Conservation (phyloP, 2,329 filamentous ascomycete genomes). For the Colletotrichum gigasporum region DNA sequence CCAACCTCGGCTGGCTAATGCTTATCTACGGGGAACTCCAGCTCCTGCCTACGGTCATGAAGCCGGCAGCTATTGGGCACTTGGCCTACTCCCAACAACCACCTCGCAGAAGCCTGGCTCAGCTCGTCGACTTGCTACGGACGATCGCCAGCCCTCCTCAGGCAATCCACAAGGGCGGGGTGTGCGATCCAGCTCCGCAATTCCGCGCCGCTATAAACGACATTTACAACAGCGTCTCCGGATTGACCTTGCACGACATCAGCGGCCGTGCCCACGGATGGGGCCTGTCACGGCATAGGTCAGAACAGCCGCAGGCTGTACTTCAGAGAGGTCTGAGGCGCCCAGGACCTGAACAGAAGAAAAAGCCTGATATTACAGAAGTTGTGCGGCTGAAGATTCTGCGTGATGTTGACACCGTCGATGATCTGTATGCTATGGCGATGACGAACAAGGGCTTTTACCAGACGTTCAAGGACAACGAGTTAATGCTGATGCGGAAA, state of each 20-base stretch:
- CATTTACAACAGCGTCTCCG: slow-evolving; percentile 60
- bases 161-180: slow-evolving; percentile 48
- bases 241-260: slow-evolving; percentile 59
- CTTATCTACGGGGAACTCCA: slow-evolving; percentile 58
- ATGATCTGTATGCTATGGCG: slow-evolving; percentile 54
- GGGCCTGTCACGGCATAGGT: slow-evolving; percentile 54
- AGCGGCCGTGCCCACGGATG: slow-evolving; percentile 59
- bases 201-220: slow-evolving; percentile 59
- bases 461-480: slow-evolving; percentile 54
- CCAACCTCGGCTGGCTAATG: slow-evolving; percentile 64
- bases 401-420: slow-evolving; percentile 46
- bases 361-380: slow-evolving; percentile 43
- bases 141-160: slow-evolving; percentile 55
- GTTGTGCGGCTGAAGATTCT: slow-evolving; percentile 51
- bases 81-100: slow-evolving; percentile 34
- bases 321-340: neutral
- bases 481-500: slow-evolving; percentile 45
- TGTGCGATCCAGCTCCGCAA: slow-evolving; percentile 59
- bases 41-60: slow-evolving; percentile 52
- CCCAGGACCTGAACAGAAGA: neutral
- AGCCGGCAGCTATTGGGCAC: slow-evolving; percentile 36
- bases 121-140: slow-evolving; percentile 54
- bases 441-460: slow-evolving; percentile 54
- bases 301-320: slow-evolving; percentile 46
- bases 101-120: slow-evolving; percentile 51